A percentile compares a stretch with the other conserved stretches of the same genome.
Conservation (phyloP, 2,329 filamentous ascomycete genomes). For the Alternaria panax region DNA sequence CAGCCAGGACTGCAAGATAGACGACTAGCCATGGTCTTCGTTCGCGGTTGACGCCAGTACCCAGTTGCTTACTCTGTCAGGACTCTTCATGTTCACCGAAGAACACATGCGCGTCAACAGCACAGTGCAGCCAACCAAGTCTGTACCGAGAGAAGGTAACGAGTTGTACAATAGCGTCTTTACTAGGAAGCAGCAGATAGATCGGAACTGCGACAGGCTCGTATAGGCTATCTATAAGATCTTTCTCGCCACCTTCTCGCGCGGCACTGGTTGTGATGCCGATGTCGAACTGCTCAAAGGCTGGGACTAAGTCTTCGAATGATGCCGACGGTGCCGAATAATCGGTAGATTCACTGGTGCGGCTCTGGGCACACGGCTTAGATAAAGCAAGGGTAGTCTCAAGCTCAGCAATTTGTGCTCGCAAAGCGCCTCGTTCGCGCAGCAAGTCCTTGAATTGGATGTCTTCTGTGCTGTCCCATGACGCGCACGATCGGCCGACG, state of each 20-base stretch:
- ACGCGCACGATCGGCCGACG: slow-evolving; percentile 19
- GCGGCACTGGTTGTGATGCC: slow-evolving; percentile 7
- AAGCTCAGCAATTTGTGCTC: slow-evolving; percentile 20
- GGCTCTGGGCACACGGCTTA: slow-evolving; percentile 20
- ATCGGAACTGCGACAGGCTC: slow-evolving; percentile 19
- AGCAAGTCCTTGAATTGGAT: slow-evolving; percentile 13
- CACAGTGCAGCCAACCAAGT: slow-evolving; percentile 21
- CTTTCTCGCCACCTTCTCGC: slow-evolving; percentile 6
- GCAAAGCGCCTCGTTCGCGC: slow-evolving; percentile 15
- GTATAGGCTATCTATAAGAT: slow-evolving; percentile 15
- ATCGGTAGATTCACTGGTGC: slow-evolving; percentile 12
- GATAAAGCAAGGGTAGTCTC: slow-evolving; percentile 19
- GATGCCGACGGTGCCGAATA: slow-evolving; percentile 8
- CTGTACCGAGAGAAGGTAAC: slow-evolving; percentile 16
- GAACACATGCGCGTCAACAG: slow-evolving; percentile 11
- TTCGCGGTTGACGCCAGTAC: slow-evolving; percentile 7
- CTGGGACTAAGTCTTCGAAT: slow-evolving; percentile 19
- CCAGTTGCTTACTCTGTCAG: slow-evolving; percentile 12
- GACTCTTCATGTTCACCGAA: slow-evolving; percentile 16
- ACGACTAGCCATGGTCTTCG: slow-evolving; percentile 14
- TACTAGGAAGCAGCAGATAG: slow-evolving; percentile 18
- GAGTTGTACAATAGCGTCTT: slow-evolving; percentile 10
- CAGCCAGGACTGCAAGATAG: slow-evolving; percentile 19
- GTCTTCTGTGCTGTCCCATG: slow-evolving; percentile 14
- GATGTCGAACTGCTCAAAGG: slow-evolving; percentile 22